Evolutionary conservation across 2,329 filamentous ascomycete species (phyloP).

Genomic region (Hypoxylon rubiginosum): DNA sequence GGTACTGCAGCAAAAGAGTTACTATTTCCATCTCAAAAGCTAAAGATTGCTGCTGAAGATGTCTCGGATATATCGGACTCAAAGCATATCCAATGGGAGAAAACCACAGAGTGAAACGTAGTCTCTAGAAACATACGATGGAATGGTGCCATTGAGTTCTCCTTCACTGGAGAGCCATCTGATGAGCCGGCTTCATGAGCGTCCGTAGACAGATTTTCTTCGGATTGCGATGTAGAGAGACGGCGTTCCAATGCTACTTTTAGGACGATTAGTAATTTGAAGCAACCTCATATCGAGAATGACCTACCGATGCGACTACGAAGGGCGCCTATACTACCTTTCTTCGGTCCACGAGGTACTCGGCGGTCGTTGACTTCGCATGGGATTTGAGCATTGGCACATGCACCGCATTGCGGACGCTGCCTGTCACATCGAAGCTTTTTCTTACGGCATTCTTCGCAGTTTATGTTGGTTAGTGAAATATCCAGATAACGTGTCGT

Average conservation of each 20-base stretch:
- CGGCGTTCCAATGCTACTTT: slow-evolving; percentile 39
- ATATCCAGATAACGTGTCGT: background rate
- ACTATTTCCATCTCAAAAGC: slow-evolving; percentile 10
- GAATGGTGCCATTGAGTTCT: slow-evolving; percentile 25
- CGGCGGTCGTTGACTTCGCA: slow-evolving; percentile 43
- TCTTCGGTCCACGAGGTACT: slow-evolving; percentile 38
- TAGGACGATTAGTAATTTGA: slow-evolving; percentile 21
- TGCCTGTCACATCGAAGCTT: slow-evolving; percentile 43
- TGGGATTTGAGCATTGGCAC: slow-evolving; percentile 35
- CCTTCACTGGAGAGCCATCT: slow-evolving; percentile 25
- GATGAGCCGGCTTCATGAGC: slow-evolving; percentile 21
- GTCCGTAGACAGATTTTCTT: slow-evolving; percentile 24
- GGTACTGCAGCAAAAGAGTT: slow-evolving; percentile 27
- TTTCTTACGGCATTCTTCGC: slow-evolving; percentile 40
- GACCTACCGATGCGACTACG: slow-evolving; percentile 38
- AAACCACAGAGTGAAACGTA: slow-evolving; percentile 1
- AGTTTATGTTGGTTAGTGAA: slow-evolving; percentile 21
- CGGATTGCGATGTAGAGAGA: slow-evolving; percentile 36
- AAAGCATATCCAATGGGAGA: slow-evolving; percentile 6
- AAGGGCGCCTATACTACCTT: slow-evolving; percentile 41
- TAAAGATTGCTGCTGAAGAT: slow-evolving; percentile 17
- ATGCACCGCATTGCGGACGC: slow-evolving; percentile 40
- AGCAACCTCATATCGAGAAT: background rate
- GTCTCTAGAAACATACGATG: slow-evolving; percentile 27
- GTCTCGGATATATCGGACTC: slow-evolving; percentile 30